Base-by-base conservation (phyloP, 2,329 filamentous ascomycete species). In the Diplodia seriata region DNA sequence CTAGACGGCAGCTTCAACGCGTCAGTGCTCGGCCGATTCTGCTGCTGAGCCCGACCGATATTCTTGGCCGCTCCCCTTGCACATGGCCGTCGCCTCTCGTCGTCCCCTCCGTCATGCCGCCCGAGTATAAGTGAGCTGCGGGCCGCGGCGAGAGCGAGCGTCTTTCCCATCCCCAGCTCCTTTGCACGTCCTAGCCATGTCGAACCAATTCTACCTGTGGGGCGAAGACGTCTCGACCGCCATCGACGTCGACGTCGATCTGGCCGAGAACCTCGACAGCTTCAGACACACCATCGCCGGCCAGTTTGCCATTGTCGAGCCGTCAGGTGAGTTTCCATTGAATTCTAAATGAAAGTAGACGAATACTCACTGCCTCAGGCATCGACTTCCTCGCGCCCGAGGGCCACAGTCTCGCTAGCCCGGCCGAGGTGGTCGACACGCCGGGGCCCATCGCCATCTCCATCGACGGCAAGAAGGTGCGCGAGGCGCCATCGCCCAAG, bases 391-490 rank as follows among this genome's bases (percentile, higher is more conserved):
- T 64, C 65, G 36, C 57, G 18, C 20, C 68, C 6, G 54, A 69
- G 5, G 61, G 38, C 9, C 53, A 55, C 29, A 51, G 43, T 1
- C 53, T 72, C 20, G 50, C 56, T 23, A 68, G 68, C 18, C 20
- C 73, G 18, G 65, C 69, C 7, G 70, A 71, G n/a, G 69, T 75
- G 29, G 57, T 70, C n/a, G 61, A 43, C 51, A 62, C 71, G 36
- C 43, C 70, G 23, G 69, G 65, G 31, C 68, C 75, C 7, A 71
- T 77, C 36, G 72, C 70, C 66, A 78, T 86, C 70, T 81, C 79
- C 4, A 79, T 87, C 18, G 84, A 86, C 68, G 83, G 84, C 26
- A 79, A 83, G 47, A 72, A 78, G 4, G 81, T 86, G 7, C 83
- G 81, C 1, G 77, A 82, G 2, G 70, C 73, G 1, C 75, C 74